Conservation (phyloP, 805 yeast genomes). For the Candida corydali region DNA sequence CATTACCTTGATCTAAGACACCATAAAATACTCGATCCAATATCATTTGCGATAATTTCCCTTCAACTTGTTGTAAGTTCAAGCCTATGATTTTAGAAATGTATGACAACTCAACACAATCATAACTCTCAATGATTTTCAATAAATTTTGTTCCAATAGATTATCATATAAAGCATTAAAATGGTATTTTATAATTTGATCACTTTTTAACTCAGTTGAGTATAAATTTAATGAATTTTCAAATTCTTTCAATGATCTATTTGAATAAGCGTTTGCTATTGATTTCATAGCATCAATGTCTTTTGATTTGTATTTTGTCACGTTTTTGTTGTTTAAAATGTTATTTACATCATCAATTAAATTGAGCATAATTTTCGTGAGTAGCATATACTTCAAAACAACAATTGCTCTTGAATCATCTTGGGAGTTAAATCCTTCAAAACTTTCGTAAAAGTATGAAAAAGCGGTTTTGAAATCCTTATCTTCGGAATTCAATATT, state of each 20-base stretch:
- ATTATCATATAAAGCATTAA: constrained; percentile 88
- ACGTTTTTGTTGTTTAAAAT: constrained; percentile 68
- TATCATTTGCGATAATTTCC: constrained; percentile 93
- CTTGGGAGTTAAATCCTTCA: constrained; percentile 79
- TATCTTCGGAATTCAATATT: constrained; percentile 91
- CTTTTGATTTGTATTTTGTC: constrained; percentile 70
- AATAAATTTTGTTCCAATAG: constrained; percentile 88
- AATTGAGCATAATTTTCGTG: constrained; percentile 88
- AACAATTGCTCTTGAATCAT: constrained; percentile 55
- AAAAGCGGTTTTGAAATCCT: constrained; percentile 92
- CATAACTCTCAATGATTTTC: constrained; percentile 93
- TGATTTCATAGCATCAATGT: constrained; percentile 93
- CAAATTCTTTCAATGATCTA: constrained; percentile 88
- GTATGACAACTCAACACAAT: constrained; percentile 90
- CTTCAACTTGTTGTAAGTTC: constrained; percentile 84
- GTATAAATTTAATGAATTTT: constrained; percentile 70
- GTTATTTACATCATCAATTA: constrained; percentile 79
- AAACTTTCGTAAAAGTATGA: constrained; percentile 94
- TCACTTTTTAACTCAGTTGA: constrained; percentile 77
- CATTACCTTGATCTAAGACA: constrained; percentile 96
- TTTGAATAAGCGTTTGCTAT: constrained; percentile 86
- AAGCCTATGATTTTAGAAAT: constrained; percentile 85
- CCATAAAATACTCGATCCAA: constrained; percentile 94
- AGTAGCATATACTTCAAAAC: constrained; percentile 90
- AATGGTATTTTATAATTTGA: constrained; percentile 84